Base-by-base conservation (phyloP, 164 flowering plant species). In the Macadamia tetraphylla region DNA sequence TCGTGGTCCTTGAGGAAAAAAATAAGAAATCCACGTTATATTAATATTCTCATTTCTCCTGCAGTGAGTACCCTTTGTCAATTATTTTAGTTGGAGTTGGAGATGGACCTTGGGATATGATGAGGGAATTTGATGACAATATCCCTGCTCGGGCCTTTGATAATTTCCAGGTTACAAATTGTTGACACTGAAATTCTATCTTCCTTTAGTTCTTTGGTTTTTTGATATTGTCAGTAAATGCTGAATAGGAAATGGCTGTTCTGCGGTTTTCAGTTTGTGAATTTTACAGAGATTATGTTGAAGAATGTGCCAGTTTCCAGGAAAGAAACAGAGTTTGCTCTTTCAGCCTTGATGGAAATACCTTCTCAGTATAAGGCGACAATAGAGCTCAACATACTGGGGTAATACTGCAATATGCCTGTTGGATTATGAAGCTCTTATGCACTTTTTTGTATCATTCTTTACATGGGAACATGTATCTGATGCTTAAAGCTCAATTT, bases 101-200 rank as follows among this genome's bases (percentile, higher is more conserved):
- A 68, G 97, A 91, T 84, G 97, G 97, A 51, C 97, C 97, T 6
- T 91, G 94, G 97, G 97, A 90, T 74, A 86, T 84, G 86, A 92
- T 92, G 98, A 79, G 70, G 63, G 86, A 88, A 78, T 90, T 92
- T 75, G 98, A 92, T 72, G 98, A 92, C 67, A 89, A 92, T 67
- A 89, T 92, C 58, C 96, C 98, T 55, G 77, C 88, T 62, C 84
- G 98, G 14, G 82, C 82, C 29, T 92, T 92, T 66, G 98, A 92
- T 76, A 92, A 92, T 80, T 88, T 92, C 76, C 96, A 90, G 90
- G 98, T 77, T 73, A 62, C 72, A 65, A 76, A 49, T 18, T 11
- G 56, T 12, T 14, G 51, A 46, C 13, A 11, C 12, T 46, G 9
- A 8, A 14, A 12, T 17, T 53, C 14, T 44, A 31, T 66, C 2